A percentile compares a stretch with the other conserved stretches of the same genome.
phyloP scores from a whole-genome alignment of 441 rosid species.

The Eutrema salsugineum region DNA sequence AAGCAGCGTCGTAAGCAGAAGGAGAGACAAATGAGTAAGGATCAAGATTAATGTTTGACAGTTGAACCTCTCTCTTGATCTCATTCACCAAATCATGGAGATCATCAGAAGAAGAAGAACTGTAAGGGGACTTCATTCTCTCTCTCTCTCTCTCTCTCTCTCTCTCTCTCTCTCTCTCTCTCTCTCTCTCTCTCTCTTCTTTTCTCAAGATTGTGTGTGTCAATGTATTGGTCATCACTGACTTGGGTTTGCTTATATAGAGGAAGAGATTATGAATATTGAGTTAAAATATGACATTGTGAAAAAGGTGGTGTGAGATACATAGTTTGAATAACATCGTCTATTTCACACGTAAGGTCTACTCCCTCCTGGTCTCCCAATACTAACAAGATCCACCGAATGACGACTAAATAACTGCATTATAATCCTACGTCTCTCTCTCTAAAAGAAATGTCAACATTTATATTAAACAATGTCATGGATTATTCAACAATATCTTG shows the following conservation, averaged over 20 bases:
- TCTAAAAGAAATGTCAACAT: too few relatives aligned
- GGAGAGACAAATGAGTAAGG: constrained; percentile 36
- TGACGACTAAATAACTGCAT: too few relatives aligned
- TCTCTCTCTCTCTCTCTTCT: background rate
- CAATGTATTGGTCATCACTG: background rate
- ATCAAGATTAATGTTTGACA: background rate
- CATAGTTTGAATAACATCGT: background rate
- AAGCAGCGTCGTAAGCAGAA: constrained; percentile 64
- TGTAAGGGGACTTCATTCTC: constrained; percentile 1
- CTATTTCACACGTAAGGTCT: background rate
- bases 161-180: background rate
- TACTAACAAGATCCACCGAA: too few relatives aligned
- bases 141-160: background rate
- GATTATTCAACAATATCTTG: too few relatives aligned
- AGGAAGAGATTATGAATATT: background rate
- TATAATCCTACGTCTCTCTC: too few relatives aligned
- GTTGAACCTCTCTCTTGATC: constrained; percentile 31
- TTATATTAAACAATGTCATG: too few relatives aligned
- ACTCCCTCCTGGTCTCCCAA: background rate
- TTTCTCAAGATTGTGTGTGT: background rate
- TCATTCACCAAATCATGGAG: constrained; percentile 30
- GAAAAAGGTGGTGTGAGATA: background rate
- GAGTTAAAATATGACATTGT: background rate
- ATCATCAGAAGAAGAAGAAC: constrained; percentile 15
- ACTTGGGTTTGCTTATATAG: constrained; percentile 13